Conservation (phyloP, 1,284 basidiomycete genomes). For the Melampsora larici-populina region DNA sequence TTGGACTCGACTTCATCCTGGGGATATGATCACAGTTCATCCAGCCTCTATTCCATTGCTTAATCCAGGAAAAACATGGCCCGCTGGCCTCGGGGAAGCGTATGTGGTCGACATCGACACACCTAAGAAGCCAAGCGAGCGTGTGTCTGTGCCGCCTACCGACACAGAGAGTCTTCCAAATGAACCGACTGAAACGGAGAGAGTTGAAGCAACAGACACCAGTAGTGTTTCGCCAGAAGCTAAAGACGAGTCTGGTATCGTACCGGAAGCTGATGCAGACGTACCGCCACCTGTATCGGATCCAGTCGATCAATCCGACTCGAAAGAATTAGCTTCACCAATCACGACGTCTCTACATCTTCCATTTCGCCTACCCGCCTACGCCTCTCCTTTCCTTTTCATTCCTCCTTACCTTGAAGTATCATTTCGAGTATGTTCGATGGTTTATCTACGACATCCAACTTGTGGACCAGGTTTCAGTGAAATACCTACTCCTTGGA, state of each 20-base stretch:
- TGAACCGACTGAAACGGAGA: background rate
- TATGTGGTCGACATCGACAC: constrained; percentile 52
- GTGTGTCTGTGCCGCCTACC: constrained; percentile 25
- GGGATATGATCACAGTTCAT: constrained; percentile 88
- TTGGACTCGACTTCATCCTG: constrained; percentile 85
- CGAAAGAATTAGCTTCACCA: constrained; percentile 44
- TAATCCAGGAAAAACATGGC: constrained; percentile 48
- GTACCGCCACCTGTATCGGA: constrained; percentile 41
- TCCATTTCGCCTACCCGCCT: constrained; percentile 76
- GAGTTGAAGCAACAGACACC: background rate
- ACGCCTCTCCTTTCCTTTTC: constrained; percentile 87
- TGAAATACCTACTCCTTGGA: constrained; percentile 88
- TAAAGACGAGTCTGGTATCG: background rate
- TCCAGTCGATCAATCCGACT: constrained; percentile 44
- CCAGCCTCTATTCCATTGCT: constrained; percentile 77
- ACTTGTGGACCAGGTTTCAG: constrained; percentile 87
- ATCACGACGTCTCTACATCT: constrained; percentile 41
- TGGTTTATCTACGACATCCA: constrained; percentile 89
- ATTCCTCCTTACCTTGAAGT: constrained; percentile 92
- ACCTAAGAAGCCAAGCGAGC: constrained; percentile 49
- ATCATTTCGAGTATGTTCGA: constrained; percentile 85
- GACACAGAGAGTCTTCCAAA: background rate
- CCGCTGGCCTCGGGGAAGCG: constrained; percentile 29
- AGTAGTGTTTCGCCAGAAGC: background rate
- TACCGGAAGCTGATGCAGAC: constrained; percentile 42